Percentiles rank a stretch among this genome's conserved stretches.
These are phyloP conservation scores for Syncephalis plumigaleata DNA, from an alignment of 371 early-diverging fungal species.

Conservation along the genomic window DNA sequence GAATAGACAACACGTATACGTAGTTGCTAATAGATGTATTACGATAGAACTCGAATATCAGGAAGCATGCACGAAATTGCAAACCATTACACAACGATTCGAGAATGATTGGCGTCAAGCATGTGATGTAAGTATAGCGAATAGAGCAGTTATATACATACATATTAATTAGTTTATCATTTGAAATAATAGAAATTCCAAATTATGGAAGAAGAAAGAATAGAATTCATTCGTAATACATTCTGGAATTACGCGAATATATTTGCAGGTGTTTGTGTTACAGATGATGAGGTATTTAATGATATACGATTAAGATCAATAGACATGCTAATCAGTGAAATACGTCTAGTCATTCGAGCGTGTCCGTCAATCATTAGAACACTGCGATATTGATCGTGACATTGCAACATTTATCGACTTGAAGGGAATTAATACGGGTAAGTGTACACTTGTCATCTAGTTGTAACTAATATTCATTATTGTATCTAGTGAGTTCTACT, in stretches of 20 bases:
- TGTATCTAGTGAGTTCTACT: too few relatives aligned
- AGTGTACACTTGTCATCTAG: too few relatives aligned
- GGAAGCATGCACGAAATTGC: constrained; percentile 15
- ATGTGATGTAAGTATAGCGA: constrained; percentile 6
- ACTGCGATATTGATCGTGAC: constrained; percentile 23
- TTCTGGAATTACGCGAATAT: constrained; percentile 80
- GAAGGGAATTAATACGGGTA: too few relatives aligned
- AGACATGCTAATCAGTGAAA: background rate
- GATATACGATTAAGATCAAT: background rate
- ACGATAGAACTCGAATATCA: constrained; percentile 24
- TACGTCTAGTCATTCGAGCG: constrained; percentile 19
- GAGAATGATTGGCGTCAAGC: constrained; percentile 10
- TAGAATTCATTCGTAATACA: constrained; percentile 61
- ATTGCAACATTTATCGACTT: constrained; percentile 17
- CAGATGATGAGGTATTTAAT: constrained; percentile 66
- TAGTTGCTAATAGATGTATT: background rate
- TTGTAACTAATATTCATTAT: too few relatives aligned
- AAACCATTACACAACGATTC: constrained; percentile 25
- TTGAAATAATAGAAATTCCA: constrained; percentile 35
- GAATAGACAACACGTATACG: background rate
- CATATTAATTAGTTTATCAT: background rate
- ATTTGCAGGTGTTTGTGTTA: constrained; percentile 56
- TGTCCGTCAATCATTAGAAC: constrained; percentile 24
- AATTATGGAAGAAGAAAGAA: constrained; percentile 72
- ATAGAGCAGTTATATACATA: background rate